Conservation (phyloP, 2,329 filamentous ascomycete genomes). For the Simplicillium sp. region DNA sequence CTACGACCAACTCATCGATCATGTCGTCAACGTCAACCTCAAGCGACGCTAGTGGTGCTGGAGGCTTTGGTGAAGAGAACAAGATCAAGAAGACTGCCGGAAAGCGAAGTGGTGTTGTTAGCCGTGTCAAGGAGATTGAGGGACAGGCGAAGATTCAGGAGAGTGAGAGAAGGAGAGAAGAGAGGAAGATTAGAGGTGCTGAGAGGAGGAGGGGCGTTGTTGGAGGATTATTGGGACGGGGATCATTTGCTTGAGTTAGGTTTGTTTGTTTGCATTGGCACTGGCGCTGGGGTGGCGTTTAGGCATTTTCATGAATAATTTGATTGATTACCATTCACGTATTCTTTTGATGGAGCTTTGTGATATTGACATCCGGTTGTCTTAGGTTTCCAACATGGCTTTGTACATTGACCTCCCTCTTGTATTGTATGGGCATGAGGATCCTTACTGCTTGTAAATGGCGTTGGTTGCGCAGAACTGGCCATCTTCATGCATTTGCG, state of each 20-base stretch:
- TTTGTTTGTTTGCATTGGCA: too few species aligned
- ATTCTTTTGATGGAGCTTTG: too few species aligned
- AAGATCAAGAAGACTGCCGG: slow-evolving; percentile 52
- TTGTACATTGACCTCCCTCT: too few species aligned
- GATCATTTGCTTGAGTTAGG: slow-evolving; percentile 24
- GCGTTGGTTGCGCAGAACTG: too few species aligned
- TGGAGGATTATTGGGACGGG: slow-evolving; percentile 47
- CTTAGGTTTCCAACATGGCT: too few species aligned
- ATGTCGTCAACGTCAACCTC: slow-evolving; percentile 15
- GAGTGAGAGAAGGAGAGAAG: slow-evolving; percentile 48
- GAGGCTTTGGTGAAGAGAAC: slow-evolving; percentile 35
- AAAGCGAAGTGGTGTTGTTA: slow-evolving; percentile 47
- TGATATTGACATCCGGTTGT: too few species aligned
- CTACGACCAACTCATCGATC: slow-evolving; percentile 56
- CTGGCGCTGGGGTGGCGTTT: too few species aligned
- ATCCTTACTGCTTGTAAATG: too few species aligned
- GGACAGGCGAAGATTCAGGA: slow-evolving; percentile 43
- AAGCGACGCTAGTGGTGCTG: slow-evolving; percentile 12
- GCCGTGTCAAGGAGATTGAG: slow-evolving; percentile 50
- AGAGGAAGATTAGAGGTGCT: slow-evolving; percentile 47
- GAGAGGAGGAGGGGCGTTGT: slow-evolving; percentile 47
- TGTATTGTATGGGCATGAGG: too few species aligned
- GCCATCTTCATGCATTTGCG: too few species aligned
- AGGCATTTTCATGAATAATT: too few species aligned
- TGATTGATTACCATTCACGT: too few species aligned